Percentiles rank a stretch among this genome's conserved stretches.
phyloP scores from a whole-genome alignment of 2,329 filamentous ascomycete species.

The Colletotrichum horii region DNA sequence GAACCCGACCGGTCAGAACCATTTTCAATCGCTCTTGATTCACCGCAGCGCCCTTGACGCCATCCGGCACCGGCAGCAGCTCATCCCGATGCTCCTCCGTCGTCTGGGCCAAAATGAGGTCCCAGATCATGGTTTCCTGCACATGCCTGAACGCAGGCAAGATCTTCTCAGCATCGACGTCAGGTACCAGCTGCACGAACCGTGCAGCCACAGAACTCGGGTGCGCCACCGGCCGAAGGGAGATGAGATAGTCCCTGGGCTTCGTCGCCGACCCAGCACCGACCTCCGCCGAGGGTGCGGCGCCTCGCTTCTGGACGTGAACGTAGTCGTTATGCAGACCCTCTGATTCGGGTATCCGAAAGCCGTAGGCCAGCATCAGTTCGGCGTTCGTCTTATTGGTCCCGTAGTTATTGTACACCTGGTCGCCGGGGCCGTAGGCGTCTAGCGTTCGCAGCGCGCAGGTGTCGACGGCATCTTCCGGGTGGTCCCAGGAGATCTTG shows the following conservation, averaged over 20 bases:
- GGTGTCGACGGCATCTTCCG: conserved; percentile 34
- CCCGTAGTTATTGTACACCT: conserved; percentile 76
- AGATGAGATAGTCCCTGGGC: conserved; percentile 54
- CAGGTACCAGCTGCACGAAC: conserved; percentile 40
- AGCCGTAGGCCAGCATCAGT: conserved; percentile 68
- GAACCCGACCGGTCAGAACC: conserved; percentile 37
- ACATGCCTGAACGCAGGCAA: conserved; percentile 53
- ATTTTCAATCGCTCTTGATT: conserved; percentile 26
- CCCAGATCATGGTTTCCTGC: conserved; percentile 58
- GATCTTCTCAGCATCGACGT: conserved; percentile 26
- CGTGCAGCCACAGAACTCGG: conserved; percentile 52
- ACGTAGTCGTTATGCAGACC: conserved; percentile 65
- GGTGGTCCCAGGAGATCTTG: conserved; percentile 62
- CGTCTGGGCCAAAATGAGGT: conserved; percentile 47
- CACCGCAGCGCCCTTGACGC: conserved; percentile 19
- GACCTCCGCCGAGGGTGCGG: conserved; percentile 24
- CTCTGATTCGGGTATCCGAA: conserved; percentile 54
- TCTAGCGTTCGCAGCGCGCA: conserved; percentile 51
- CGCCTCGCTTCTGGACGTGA: conserved; percentile 55
- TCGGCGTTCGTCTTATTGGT: conserved; percentile 74
- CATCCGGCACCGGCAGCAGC: conserved; percentile 28
- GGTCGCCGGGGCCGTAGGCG: conserved; percentile 47
- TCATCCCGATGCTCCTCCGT: conserved; percentile 33
- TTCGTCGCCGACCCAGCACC: conserved; percentile 22
- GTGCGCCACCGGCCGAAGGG: conserved; percentile 52